These are phyloP conservation scores for Pichia sp. DNA, from an alignment of 1,139 yeast genomes.

Conservation along the genomic window DNA sequence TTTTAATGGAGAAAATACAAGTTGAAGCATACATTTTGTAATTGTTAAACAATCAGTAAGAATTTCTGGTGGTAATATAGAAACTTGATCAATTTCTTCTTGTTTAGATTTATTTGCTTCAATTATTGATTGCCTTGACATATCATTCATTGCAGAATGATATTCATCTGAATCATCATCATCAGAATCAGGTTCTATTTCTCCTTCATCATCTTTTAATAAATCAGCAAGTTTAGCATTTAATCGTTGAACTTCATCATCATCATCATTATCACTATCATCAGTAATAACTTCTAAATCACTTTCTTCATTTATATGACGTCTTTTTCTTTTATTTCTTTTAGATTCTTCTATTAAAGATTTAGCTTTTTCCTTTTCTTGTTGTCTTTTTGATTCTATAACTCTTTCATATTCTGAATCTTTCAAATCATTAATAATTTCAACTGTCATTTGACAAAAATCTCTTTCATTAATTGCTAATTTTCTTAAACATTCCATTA, in stretches of 20 bases:
- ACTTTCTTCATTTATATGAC: conserved; percentile 28
- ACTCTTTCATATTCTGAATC: conserved; percentile 49
- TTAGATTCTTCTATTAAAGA: conserved; percentile 13
- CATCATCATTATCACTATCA: conserved; percentile 8
- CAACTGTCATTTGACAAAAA: conserved; percentile 79
- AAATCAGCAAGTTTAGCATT: conserved; percentile 6
- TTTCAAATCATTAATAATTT: conserved; percentile 76
- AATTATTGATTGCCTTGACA: conserved; percentile 24
- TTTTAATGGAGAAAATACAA: conserved; percentile 58
- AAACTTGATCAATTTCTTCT: conserved; percentile 30
- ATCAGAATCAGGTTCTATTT: conserved; percentile 21
- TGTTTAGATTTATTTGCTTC: conserved; percentile 28
- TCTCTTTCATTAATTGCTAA: conserved; percentile 77
- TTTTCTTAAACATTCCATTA: conserved; percentile 61
- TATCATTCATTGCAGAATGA: conserved; percentile 44
- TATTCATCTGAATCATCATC: conserved; percentile 37
- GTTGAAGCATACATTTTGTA: conserved; percentile 65
- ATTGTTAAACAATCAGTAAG: conserved; percentile 62
- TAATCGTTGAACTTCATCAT: conserved; percentile 9
- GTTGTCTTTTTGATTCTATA: conserved; percentile 26
- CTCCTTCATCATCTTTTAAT: conserved; percentile 17
- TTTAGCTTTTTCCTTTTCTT: conserved; percentile 16
- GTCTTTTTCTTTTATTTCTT: conserved; percentile 18
- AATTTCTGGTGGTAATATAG: conserved; percentile 42
- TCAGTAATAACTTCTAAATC: conserved; percentile 8